Percentiles rank a stretch among this genome's conserved stretches.
These are phyloP conservation scores for Curvularia eragrostidis DNA, from an alignment of 2,329 filamentous ascomycete species.

Conservation along the genomic window DNA sequence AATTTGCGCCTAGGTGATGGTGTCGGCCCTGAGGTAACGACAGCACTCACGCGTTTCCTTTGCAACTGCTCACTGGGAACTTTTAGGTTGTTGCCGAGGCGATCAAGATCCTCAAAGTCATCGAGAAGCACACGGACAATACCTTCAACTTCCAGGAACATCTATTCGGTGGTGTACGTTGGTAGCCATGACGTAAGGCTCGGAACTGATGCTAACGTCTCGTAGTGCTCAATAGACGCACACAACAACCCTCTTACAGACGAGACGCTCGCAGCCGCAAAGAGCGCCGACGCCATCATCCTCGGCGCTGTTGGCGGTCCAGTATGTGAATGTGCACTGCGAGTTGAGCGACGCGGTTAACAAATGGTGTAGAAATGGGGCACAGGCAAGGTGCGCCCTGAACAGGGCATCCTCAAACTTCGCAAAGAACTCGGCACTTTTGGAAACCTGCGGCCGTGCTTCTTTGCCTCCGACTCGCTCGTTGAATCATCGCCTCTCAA, in stretches of 20 bases:
- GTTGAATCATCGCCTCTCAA: constrained; percentile 88
- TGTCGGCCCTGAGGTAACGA: constrained; percentile 51
- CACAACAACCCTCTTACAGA: constrained; percentile 81
- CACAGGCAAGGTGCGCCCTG: constrained; percentile 83
- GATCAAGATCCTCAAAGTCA: constrained; percentile 81
- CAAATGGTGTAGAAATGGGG: constrained; percentile 76
- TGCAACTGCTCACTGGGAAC: constrained; percentile 26
- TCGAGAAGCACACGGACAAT: constrained; percentile 76
- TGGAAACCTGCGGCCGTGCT: constrained; percentile 94
- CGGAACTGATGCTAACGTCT: constrained; percentile 6
- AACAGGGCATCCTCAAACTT: constrained; percentile 88
- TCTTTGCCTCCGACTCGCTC: constrained; percentile 81
- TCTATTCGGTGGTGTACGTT: constrained; percentile 85
- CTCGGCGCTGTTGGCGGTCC: constrained; percentile 96
- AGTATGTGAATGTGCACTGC: constrained; percentile 48
- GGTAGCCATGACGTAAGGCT: constrained; percentile 4
- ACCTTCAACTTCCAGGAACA: constrained; percentile 92
- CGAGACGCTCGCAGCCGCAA: constrained; percentile 80
- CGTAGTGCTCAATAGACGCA: constrained; percentile 84
- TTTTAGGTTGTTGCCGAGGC: constrained; percentile 79
- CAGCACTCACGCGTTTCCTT: constrained; percentile 3
- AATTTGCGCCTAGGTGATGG: constrained; percentile 47
- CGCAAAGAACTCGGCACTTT: constrained; percentile 94
- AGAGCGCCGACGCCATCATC: constrained; percentile 85
- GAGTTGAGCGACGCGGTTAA: constrained; percentile 14